phyloP scores from a whole-genome alignment of 257 asterid genomes.

The Nyctanthes arbortristis region DNA sequence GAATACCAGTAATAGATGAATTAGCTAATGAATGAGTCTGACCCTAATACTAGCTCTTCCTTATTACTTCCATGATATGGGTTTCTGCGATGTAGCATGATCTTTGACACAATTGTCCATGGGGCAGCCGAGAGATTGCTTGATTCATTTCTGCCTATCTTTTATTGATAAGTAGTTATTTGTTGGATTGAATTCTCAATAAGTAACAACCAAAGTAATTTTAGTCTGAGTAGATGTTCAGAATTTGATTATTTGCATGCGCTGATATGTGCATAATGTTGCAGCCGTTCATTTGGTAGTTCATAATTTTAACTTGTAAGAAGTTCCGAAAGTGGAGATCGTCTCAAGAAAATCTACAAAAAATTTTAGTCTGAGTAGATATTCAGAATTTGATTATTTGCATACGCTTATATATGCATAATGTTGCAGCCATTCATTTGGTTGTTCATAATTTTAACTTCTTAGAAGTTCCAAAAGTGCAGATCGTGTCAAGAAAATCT shows the following conservation, averaged over 20 bases:
- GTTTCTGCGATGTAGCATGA: slow-evolving; percentile 1
- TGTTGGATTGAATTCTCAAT: slow-evolving; percentile 6
- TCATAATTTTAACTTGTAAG: slow-evolving; percentile 30
- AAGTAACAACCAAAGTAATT: neutral
- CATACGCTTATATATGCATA: neutral
- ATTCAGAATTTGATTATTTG: neutral
- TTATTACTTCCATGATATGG: slow-evolving; percentile 8
- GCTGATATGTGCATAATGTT: neutral
- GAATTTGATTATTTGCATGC: neutral
- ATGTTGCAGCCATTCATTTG: neutral
- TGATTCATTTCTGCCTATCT: neutral
- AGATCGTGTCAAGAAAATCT: slow-evolving; percentile 82
- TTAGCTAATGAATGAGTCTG: neutral
- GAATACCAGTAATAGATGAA: neutral
- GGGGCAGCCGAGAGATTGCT: neutral
- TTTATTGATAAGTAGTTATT: slow-evolving; percentile 7
- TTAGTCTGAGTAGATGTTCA: neutral
- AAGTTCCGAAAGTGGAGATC: slow-evolving; percentile 53
- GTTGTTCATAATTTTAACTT: slow-evolving; percentile 26
- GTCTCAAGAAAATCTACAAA: slow-evolving; percentile 70
- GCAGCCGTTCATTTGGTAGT: neutral
- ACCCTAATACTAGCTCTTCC: neutral
- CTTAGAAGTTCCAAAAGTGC: slow-evolving; percentile 35
- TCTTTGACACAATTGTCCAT: slow-evolving; percentile 12
- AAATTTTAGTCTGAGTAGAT: too few species aligned